Base-by-base conservation (phyloP, 257 asterid species). In the Pogostemon cablin region DNA sequence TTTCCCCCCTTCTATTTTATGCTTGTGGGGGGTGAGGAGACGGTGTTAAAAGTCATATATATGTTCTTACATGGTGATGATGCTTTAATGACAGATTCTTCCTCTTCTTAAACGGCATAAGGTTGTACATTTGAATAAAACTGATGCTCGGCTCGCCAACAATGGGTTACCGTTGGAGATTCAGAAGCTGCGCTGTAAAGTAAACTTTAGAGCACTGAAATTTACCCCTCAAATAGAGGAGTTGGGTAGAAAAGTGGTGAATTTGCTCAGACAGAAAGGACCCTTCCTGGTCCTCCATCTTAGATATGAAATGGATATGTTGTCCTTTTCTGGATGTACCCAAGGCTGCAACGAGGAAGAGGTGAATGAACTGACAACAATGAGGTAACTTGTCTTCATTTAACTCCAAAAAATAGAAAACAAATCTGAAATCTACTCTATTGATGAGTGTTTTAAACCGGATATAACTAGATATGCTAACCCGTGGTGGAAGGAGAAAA, bases 251-350 rank as follows among this genome's bases (percentile, higher is more conserved):
- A 84, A 81, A 75, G 81, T 81, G 42, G 72, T 79, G 17, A 59
- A 72, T 41, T 77, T 77, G 75, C 76, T 84, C 42, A 73, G 82
- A 64, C 77, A 56, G 47, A 81, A 69, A 10, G 89, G 89, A 52
- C 82, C 85, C 3, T 84, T 81, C 54, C 61, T 84, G 37, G 89
- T 79, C 61, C 85, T 84, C 69, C 89, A 81, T 75, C 84, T 84
- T 38, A 81, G 89, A 77, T 84, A 84, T 42, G 89, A 84, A 81
- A 84, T 84, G 89, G 89, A 84, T 62, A 84, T 81, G 89, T 47
- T 84, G 82, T 81, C 89, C 6, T 84, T 84, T 56, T 77, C 89
- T 7, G 89, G 89, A 35, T 84, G 89, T 68, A 81, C 80, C 50
- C 77, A 7, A 75, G 89, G 89, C 72, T 81, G 86, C 86, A 79